Base-by-base conservation (phyloP, 352 stramenopile species). In the Aphanomyces euteiches region DNA sequence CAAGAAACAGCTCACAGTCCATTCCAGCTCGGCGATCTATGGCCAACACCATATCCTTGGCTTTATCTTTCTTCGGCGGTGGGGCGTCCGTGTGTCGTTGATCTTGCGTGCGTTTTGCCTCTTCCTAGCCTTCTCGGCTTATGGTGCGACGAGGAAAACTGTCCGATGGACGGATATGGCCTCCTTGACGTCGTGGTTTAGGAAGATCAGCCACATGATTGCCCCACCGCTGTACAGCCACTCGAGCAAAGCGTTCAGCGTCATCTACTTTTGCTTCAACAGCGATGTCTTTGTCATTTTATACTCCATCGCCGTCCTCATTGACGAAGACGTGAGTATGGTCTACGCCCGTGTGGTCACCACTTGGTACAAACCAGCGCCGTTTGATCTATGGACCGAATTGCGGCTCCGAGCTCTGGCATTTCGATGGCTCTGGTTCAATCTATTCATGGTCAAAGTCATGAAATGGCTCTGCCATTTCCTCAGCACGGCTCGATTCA, bases 221-320 rank as follows among this genome's bases (percentile, higher is more conserved):
- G 21, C 21, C 7, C 54, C 54, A 10, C 54, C 54, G 28, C 12
- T 61, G 6, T 41, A 61, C 54, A 28, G 54, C 8, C 54, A 70
- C 45, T 17, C 19, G 54, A 70, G 39, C 40, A 19, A 70, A 38
- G 64, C 64, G 5, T 61, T 70, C 17, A 36, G 39, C 17, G 45
- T 61, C 39, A 28, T 45, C 7, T 56, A 45, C 34, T 70, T 70
- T 70, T 70, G 47, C 64, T 70, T 61, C 64, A 70, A 70, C 40
- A 61, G 43, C 3, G 64, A 70, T n/a, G 8, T 70, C 10, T 61
- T 70, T 64, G 64, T 70, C 15, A 50, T 70, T 28, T 54, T 70
- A 19, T 70, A 70, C 28, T 54, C 64, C 6, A 6, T 37, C 28
- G 39, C 50, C 6, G 39, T 70, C 43, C 47, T 70, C 0, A 17